These are phyloP conservation scores for Salvia rosmarinus DNA, from an alignment of 257 asterid genomes.

Conservation along the genomic window DNA sequence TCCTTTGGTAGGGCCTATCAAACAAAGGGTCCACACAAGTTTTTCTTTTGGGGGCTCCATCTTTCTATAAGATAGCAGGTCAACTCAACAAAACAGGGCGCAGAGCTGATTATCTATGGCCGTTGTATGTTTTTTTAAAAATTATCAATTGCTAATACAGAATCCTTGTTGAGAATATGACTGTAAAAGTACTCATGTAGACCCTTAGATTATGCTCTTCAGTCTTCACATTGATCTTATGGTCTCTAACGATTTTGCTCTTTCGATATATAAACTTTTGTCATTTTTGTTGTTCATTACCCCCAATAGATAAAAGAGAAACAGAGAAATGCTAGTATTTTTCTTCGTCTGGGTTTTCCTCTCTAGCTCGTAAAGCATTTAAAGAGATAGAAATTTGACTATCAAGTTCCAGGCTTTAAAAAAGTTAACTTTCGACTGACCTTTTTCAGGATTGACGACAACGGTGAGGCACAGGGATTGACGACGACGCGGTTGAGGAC, in stretches of 20 bases:
- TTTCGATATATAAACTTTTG: constrained; percentile 19
- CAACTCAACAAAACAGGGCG: too few relatives aligned
- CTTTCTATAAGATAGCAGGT: too few relatives aligned
- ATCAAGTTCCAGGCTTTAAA: constrained; percentile 8
- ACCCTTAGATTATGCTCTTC: constrained; percentile 18
- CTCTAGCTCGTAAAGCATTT: background rate
- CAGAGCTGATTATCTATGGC: constrained; percentile 32
- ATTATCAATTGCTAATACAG: constrained; percentile 30
- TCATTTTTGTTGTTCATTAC: constrained; percentile 4
- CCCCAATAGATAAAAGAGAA: background rate
- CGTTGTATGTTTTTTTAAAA: constrained; percentile 39
- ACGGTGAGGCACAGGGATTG: too few relatives aligned
- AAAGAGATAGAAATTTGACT: background rate
- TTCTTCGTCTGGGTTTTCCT: background rate
- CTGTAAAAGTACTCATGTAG: constrained; percentile 18
- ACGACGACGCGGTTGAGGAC: too few relatives aligned
- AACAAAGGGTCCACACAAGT: too few relatives aligned
- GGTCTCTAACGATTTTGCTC: constrained; percentile 10
- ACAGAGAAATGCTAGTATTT: background rate
- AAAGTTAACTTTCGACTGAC: background rate
- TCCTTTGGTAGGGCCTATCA: too few relatives aligned
- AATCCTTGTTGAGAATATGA: constrained; percentile 35
- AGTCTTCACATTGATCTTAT: constrained; percentile 27
- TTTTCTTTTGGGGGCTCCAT: too few relatives aligned
- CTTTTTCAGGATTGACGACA: too few relatives aligned